Evolutionary conservation across 2,329 filamentous ascomycete species (phyloP), one percentile per base, ranked within the genome.

Genomic region (Phialophora expanda): DNA sequence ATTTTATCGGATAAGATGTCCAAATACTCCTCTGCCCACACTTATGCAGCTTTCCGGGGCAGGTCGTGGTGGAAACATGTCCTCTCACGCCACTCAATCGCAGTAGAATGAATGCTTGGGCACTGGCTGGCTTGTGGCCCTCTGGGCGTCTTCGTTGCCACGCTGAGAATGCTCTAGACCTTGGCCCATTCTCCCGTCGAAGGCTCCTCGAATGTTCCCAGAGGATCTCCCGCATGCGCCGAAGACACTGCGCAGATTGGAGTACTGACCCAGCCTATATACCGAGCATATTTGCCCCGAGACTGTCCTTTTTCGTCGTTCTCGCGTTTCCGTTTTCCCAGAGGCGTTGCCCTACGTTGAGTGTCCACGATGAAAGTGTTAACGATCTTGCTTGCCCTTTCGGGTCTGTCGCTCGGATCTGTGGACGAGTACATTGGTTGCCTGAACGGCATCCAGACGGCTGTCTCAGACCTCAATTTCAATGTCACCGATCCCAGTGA

Each of bases 381-480:
- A 26, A 46, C 28, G 20, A 22, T 64, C 11, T 26, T 64, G 22
- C 9, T 67, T 30, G 53, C 46, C 12, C 53, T 67, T 11, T 50
- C 50, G 41, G 56, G 51, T 8, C 41, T 61, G 8, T 41, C 59
- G 20, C 30, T 51, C 2, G 41, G 56, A 24, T 26, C 41, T 32
- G 32, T 55, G 11, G 57, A 62, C 26, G 11, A 58, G 12, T 22
- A 48, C 30, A 61, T 14, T 7, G 64, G 41, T 26, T 65, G 62
- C 57, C n/a, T 67, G 11, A 26, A 56, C 48, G 66, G 66, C 41
- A 61, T 68, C 30, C 48, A 38, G 5, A 64, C 63, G 12, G 66
- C 48, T 28, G 9, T 67, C 24, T 32, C 62, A 28, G 7, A 61
- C 14, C 61, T 69, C 59, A 65, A 50, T 32, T 66, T 69, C 62